Base-by-base conservation (phyloP, 2,329 filamentous ascomycete species). In the Cladobotryum protrusum region DNA sequence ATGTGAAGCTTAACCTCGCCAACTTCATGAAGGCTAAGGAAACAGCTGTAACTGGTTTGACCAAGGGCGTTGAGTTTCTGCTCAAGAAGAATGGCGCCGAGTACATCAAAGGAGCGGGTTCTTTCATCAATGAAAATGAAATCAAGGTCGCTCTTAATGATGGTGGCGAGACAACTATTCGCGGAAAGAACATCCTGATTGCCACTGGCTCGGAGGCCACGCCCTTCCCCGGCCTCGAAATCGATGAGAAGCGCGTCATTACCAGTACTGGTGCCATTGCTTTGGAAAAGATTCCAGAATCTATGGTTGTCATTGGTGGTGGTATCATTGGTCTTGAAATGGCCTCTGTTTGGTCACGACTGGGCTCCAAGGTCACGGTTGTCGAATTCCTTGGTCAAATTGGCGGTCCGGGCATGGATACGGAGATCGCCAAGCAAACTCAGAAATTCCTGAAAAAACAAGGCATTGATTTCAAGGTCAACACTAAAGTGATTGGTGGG, bases 21-120 rank as follows among this genome's bases (percentile, higher is more conserved):
- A 85, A 93, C 71, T 90, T 99, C 83, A 96, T 99, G 91, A 95
- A 96, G 77, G 91, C 93, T 53, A 99, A 99, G 77, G 92, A 99
- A 47, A 86, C 83, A 34, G 95, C 93, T 47, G 93, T 99, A 56
- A 72, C 76, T 37, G 83, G 90, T 45, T 76, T 99, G 59, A 99
- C 93, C 59, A 97, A 97, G 79, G 93, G 93, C 69, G 87, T 99
- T 58, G 93, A 99, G 73, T 99, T 92, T 69, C 78, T 99, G 56
- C 86, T 99, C 75, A 97, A 97, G 85, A 97, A 99, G 82, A 99
- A 99, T 76, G 89, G 89, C 57, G 93, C 96, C 59, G 90, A 97
- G 69, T 99, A 97, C 73, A 80, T 97, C 75, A 96, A 96, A 78
- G 93, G 93, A 61, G 83, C 89, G 46, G 92, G 86, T 59, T 79